Evolutionary conservation across 2,329 filamentous ascomycete genomes (phyloP).

Genomic region (Curvularia verruculosa): DNA sequence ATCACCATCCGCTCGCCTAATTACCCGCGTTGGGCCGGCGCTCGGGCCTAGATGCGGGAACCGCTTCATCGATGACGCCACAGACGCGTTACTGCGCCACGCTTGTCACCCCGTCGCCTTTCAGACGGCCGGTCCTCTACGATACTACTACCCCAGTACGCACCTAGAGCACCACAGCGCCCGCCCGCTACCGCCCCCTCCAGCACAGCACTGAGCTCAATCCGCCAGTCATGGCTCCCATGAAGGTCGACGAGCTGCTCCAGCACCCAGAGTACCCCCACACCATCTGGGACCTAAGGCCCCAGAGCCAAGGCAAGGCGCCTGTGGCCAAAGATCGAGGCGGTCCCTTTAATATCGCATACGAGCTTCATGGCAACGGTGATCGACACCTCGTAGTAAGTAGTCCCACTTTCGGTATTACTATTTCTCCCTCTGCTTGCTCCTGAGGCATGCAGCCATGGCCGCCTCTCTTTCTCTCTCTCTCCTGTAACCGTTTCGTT

Average conservation of each 20-base stretch:
- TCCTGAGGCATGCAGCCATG: conserved; percentile 17
- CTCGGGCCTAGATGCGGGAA: not conserved
- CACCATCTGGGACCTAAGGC: conserved; percentile 71
- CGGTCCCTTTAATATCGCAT: conserved; percentile 76
- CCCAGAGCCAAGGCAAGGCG: conserved; percentile 65
- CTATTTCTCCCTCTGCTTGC: conserved; percentile 18
- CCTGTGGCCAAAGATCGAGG: conserved; percentile 72
- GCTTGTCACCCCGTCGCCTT: not conserved
- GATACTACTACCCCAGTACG: not conserved
- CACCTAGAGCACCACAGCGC: not conserved
- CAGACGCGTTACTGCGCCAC: conserved; percentile 26
- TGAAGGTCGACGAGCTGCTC: conserved; percentile 64
- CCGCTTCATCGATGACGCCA: not conserved
- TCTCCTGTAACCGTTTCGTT: conserved; percentile 43
- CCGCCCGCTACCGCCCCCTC: conserved; percentile 13
- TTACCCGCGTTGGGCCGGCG: not conserved
- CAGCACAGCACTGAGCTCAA: not conserved
- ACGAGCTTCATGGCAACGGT: conserved; percentile 80
- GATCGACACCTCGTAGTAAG: conserved; percentile 74
- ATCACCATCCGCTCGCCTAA: not conserved
- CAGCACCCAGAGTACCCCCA: conserved; percentile 70
- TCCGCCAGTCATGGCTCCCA: conserved; percentile 33
- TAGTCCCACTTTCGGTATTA: conserved; percentile 36
- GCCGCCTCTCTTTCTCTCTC: conserved; percentile 10
- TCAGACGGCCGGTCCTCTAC: not conserved